Evolutionary conservation across 495 filamentous ascomycete genomes (phyloP).

Genomic region (Aspergillus haitiensis): DNA sequence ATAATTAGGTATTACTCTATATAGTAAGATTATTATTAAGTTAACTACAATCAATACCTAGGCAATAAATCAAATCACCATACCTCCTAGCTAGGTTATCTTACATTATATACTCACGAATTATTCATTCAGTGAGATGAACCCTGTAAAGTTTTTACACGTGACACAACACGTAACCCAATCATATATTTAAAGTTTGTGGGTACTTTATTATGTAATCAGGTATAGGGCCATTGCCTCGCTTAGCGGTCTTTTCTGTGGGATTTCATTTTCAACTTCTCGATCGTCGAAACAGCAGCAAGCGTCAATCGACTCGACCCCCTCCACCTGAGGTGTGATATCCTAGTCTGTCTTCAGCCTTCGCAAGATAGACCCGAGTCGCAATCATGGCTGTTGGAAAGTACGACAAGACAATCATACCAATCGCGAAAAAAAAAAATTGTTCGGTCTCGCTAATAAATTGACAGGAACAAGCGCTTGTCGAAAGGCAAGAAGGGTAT

Average conservation of each 20-base stretch:
- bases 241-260: slow-evolving; percentile 55
- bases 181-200: slow-evolving; percentile 17
- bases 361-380: slow-evolving; percentile 49
- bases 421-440: slow-evolving; percentile 4
- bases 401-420: slow-evolving; percentile 52
- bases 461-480: slow-evolving; percentile 94
- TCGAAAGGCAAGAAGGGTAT: slow-evolving; percentile 99
- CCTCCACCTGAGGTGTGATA: slow-evolving; percentile 44
- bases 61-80: too few species aligned
- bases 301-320: slow-evolving; percentile 39
- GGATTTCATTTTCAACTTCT: slow-evolving; percentile 45
- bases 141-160: background rate
- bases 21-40: too few species aligned
- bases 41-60: too few species aligned
- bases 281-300: slow-evolving; percentile 38
- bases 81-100: too few species aligned
- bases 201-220: slow-evolving; percentile 37
- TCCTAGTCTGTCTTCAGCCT: slow-evolving; percentile 46
- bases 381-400: slow-evolving; percentile 92
- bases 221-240: slow-evolving; percentile 41
- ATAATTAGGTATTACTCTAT: too few species aligned
- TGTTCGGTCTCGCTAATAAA: slow-evolving; percentile 23
- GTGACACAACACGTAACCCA: slow-evolving; percentile 4
- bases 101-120: too few species aligned
- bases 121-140: too few species aligned